Evolutionary conservation across 495 filamentous ascomycete genomes (phyloP).

Genomic region (Penicillium desertorum): DNA sequence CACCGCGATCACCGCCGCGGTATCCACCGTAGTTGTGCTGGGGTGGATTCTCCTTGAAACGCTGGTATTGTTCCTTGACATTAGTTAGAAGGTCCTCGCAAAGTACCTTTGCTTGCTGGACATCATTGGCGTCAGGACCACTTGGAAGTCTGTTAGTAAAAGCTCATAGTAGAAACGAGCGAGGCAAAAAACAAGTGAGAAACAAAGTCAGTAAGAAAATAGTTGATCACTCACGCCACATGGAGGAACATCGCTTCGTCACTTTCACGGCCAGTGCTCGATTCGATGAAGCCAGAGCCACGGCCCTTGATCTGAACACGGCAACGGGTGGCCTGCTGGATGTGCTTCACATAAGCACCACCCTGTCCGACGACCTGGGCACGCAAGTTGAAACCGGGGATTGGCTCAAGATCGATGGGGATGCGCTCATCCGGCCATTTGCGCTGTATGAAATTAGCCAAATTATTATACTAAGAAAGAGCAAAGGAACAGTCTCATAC

Average conservation of each 20-base stretch:
- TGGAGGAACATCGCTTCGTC: slow-evolving; percentile 96
- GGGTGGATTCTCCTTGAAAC: slow-evolving; percentile 80
- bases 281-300: slow-evolving; percentile 92
- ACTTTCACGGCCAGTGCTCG: slow-evolving; percentile 76
- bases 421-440: slow-evolving; percentile 99
- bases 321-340: slow-evolving; percentile 90
- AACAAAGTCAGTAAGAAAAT: background rate
- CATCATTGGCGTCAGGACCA: slow-evolving; percentile 81
- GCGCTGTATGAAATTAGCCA: slow-evolving; percentile 57
- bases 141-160: slow-evolving; percentile 50
- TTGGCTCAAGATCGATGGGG: slow-evolving; percentile 81
- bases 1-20: slow-evolving; percentile 32
- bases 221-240: slow-evolving; percentile 65
- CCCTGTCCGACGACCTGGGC: slow-evolving; percentile 94
- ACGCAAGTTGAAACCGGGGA: slow-evolving; percentile 93
- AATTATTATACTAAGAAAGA: background rate
- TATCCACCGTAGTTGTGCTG: slow-evolving; percentile 64
- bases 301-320: slow-evolving; percentile 97
- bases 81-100: slow-evolving; percentile 83
- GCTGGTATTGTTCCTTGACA: slow-evolving; percentile 81
- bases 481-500: slow-evolving; percentile 49
- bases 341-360: slow-evolving; percentile 94
- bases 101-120: slow-evolving; percentile 81
- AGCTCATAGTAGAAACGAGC: background rate
- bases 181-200: background rate